phyloP scores from a whole-genome alignment of 2,329 filamentous ascomycete species.

The Epichloe bromicola region DNA sequence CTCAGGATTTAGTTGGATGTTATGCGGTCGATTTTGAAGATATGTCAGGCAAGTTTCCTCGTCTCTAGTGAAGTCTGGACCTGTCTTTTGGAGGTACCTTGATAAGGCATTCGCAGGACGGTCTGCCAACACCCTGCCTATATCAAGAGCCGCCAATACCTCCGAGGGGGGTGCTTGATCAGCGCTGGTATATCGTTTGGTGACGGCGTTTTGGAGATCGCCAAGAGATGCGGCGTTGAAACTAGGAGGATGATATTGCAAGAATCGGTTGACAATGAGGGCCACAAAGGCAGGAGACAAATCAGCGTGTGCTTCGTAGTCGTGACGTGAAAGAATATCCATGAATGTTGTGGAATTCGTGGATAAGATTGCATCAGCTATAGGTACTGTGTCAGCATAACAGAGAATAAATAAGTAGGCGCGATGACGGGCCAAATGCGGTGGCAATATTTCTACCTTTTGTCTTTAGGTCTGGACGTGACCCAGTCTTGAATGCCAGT shows the following conservation, averaged over 20 bases:
- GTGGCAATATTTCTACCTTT: conserved; percentile 54
- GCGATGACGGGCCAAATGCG: no score
- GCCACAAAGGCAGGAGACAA: conserved; percentile 59
- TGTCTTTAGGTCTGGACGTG: conserved; percentile 67
- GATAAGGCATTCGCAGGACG: conserved; percentile 43
- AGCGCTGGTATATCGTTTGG: conserved; percentile 52
- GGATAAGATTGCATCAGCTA: conserved; percentile 82
- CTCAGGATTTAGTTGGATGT: conserved; percentile 58
- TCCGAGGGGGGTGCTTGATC: conserved; percentile 58
- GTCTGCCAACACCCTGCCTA: conserved; percentile 52
- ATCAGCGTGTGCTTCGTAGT: conserved; percentile 51
- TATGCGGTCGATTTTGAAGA: conserved; percentile 38
- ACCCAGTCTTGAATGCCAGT: conserved; percentile 75
- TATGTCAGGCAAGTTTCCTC: conserved; percentile 50
- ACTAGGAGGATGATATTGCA: conserved; percentile 74
- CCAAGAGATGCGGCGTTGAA: conserved; percentile 66
- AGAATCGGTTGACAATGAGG: conserved; percentile 70
- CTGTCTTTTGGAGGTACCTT: conserved; percentile 59
- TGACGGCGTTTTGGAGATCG: conserved; percentile 53
- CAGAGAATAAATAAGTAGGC: not conserved
- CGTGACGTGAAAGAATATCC: conserved; percentile 56
- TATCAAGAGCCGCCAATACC: conserved; percentile 56
- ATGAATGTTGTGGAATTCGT: conserved; percentile 68
- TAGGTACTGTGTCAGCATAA: conserved; percentile 11
- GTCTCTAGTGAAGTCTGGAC: conserved; percentile 61